Base-by-base conservation (phyloP, 2,329 filamentous ascomycete genomes). In the Myriosclerotinia duriaeana region DNA sequence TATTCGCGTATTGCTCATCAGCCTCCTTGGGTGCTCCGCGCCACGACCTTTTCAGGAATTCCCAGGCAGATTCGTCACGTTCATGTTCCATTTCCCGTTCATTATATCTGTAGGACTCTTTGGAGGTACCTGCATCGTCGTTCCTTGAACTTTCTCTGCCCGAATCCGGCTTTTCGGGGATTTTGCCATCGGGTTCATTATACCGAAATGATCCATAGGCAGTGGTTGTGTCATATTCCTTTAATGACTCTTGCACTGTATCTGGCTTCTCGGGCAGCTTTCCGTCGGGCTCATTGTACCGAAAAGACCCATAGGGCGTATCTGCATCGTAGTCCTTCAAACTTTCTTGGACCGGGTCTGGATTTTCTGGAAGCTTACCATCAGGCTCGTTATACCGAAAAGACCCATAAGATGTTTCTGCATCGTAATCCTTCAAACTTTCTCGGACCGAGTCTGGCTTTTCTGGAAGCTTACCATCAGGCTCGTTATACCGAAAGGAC, bases 371-470 rank as follows among this genome's bases (percentile, higher is more conserved):
- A 2, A 68, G 34, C 22, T 73, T 72, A 54, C 68, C 70, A 36
- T 74, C 70, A 2, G 71, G 71, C 53, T 77, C 71, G 12, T 74
- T 70, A 42, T 71, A 66, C 12, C 66, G 64, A 46, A 72, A 66
- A 4, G 73, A 67, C 42, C 68, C 67, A 65, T 76, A 53, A 17
- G 60, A 52, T 6, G 54, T 34, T 26, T 26, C 34, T 17, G 80
- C 77, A 1, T 79, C 75, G 63, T 81, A 81, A 2, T 77, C 71
- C 67, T 77, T 76, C 7, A 77, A 76, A 17, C 76, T 67, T 50
- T 78, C 76, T 66, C 76, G 78, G 4, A 73, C 72, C 1, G 74
- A 75, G 56, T 73, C 69, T 3, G 71, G 66, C 42, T 67, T 67
- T 46, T 48, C 62, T 1, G 38, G 62, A n/a, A 38, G 7, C 8